Conservation (phyloP, 208 protist genomes). For the Acanthamoeba lenticulata region DNA sequence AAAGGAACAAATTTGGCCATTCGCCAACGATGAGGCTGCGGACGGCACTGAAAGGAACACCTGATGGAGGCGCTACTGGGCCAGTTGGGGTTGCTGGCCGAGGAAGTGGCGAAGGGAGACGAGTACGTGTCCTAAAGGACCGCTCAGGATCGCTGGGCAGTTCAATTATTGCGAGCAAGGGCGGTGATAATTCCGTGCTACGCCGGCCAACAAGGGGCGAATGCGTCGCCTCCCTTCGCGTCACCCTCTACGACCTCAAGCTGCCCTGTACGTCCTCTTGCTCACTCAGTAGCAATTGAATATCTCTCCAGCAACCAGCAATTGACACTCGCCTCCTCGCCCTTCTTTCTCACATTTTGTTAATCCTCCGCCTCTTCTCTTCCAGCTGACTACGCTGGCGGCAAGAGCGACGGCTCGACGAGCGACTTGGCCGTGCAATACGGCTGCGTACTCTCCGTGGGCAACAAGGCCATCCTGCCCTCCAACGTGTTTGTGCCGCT, state of each 20-base stretch:
- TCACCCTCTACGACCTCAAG: slow-evolving; percentile 40
- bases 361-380: neutral
- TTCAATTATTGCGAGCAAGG: slow-evolving; percentile 45
- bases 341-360: neutral
- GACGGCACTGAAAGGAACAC: neutral
- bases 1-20: no score
- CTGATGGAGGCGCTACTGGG: neutral
- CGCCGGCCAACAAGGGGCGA: neutral
- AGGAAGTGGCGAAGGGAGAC: neutral
- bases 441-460: neutral
- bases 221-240: slow-evolving; percentile 45
- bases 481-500: neutral
- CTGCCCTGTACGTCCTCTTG: neutral
- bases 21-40: no score
- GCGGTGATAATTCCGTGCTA: slow-evolving; percentile 19
- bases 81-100: neutral
- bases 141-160: neutral
- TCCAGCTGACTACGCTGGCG: neutral
- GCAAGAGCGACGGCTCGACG: neutral
- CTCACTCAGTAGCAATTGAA: neutral
- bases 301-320: neutral
- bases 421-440: slow-evolving; percentile 7
- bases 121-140: neutral
- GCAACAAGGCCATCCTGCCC: slow-evolving; percentile 19
- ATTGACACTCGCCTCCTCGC: no score